Evolutionary conservation across 2,329 filamentous ascomycete species (phyloP).

Genomic region (Hypocrella siamensis): DNA sequence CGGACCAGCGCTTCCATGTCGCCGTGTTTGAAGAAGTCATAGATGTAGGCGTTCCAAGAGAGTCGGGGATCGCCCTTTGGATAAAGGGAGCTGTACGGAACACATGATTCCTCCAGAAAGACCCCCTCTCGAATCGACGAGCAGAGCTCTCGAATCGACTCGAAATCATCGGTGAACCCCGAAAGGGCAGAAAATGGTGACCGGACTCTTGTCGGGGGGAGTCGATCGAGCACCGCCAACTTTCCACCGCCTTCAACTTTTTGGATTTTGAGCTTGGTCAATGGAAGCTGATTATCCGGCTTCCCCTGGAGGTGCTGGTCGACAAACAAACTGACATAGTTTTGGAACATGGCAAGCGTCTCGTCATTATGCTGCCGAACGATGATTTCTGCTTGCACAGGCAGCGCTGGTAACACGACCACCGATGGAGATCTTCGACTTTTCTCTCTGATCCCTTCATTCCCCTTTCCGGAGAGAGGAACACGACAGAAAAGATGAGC

Average conservation of each 20-base stretch:
- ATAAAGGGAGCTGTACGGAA: slow-evolving; percentile 51
- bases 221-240: slow-evolving; percentile 8
- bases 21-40: slow-evolving; percentile 66
- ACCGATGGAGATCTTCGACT: slow-evolving; percentile 44
- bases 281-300: slow-evolving; percentile 35
- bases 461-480: slow-evolving; percentile 32
- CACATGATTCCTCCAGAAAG: slow-evolving; percentile 58
- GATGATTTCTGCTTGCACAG: slow-evolving; percentile 31
- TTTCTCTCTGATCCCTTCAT: slow-evolving; percentile 25
- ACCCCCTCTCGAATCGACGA: slow-evolving; percentile 48
- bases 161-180: slow-evolving; percentile 47
- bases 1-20: slow-evolving; percentile 40
- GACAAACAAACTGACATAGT: slow-evolving; percentile 55
- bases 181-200: slow-evolving; percentile 61
- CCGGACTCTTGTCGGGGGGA: slow-evolving; percentile 31
- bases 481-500: slow-evolving; percentile 43
- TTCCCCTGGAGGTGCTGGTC: slow-evolving; percentile 42
- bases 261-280: slow-evolving; percentile 36
- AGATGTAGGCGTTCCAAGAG: slow-evolving; percentile 51
- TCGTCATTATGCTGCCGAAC: slow-evolving; percentile 47
- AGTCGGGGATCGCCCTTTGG: slow-evolving; percentile 31
- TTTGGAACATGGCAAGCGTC: slow-evolving; percentile 48
- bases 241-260: too few species aligned
- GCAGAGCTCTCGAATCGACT: slow-evolving; percentile 51
- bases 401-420: slow-evolving; percentile 43